Evolutionary conservation across 768 basidiomycete genomes (phyloP), one percentile per base, ranked within the genome.

Genomic region (Boletus insuetus): DNA sequence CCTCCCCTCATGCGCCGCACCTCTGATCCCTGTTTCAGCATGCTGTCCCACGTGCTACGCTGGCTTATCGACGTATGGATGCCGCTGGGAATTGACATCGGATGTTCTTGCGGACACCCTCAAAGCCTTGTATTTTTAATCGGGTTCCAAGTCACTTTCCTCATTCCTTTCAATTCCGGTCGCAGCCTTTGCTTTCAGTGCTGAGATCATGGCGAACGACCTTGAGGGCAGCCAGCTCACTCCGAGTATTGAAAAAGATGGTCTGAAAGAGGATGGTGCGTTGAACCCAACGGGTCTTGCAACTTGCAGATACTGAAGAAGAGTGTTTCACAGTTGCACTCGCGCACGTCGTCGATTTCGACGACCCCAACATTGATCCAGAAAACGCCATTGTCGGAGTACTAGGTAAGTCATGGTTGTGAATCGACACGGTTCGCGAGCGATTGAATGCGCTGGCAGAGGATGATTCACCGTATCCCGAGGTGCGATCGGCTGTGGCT

Each of bases 381-480:
- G 60, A 65, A 2, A 46, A 54, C 2, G 58, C 49, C 0, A 0
- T 65, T 4, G n/a, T 20, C 3, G 71, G 65, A 0, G 20, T 50
- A 1, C 48, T 62, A 9, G 69, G 69, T 71, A 12, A 47, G 49
- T n/a, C 6, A 12, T 40, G 4, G 3, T 31, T n/a, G 11, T 22
- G 5, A 17, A n/a, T 17, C 4, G 3, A 29, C 13, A 35, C 26
- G 13, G 16, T 10, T 20, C 14, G 43, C 19, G 32, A 29, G 3
- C 9, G 3, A 76, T 70, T 63, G 17, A 55, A 10, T 38, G 13
- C 14, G 5, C 41, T 17, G 29, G 8, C 51, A 76, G 80, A 80
- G 65, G 87, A 91, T 59, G 91, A 92, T 67, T 91, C 89, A 3
- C 91, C 91, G 5, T 93, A 93, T 65, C 88, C 87, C 7, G 91